Evolutionary conservation across 345 rosid species (phyloP).

Genomic region (Euphorbia tirucalli): DNA sequence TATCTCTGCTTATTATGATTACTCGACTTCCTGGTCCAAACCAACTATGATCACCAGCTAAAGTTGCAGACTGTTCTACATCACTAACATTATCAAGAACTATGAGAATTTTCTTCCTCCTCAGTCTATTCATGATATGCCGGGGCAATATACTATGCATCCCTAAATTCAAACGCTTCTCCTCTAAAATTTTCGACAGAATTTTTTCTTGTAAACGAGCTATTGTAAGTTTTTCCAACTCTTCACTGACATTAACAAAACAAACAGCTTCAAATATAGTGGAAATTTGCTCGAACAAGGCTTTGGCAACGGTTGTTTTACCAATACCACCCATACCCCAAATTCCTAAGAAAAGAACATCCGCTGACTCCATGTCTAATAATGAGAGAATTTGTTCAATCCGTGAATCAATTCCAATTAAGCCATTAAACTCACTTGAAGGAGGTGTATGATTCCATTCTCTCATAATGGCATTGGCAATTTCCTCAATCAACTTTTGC

Average conservation of each 20-base stretch:
- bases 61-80: conserved; percentile 3
- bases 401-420: conserved; percentile 14
- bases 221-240: not conserved
- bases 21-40: conserved; percentile 22
- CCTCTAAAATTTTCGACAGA: conserved; percentile 10
- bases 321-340: conserved; percentile 26
- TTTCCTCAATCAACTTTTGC: not conserved
- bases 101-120: not conserved
- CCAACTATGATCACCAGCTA: conserved; percentile 8
- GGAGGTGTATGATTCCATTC: not conserved
- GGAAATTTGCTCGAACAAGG: not conserved
- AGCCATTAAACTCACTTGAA: not conserved
- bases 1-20: conserved; percentile 18
- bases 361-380: not conserved
- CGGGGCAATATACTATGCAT: conserved; percentile 1
- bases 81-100: conserved; percentile 19
- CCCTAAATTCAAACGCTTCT: not conserved
- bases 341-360: conserved; percentile 10
- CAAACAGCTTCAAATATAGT: not conserved
- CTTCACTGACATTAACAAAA: conserved; percentile 16
- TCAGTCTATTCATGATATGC: conserved; percentile 4
- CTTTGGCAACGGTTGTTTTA: conserved; percentile 14
- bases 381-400: not conserved
- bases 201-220: conserved; percentile 6
- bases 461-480: not conserved